phyloP scores from a whole-genome alignment of 192 early-diverging fungal species.

The Lobosporangium transversale region DNA sequence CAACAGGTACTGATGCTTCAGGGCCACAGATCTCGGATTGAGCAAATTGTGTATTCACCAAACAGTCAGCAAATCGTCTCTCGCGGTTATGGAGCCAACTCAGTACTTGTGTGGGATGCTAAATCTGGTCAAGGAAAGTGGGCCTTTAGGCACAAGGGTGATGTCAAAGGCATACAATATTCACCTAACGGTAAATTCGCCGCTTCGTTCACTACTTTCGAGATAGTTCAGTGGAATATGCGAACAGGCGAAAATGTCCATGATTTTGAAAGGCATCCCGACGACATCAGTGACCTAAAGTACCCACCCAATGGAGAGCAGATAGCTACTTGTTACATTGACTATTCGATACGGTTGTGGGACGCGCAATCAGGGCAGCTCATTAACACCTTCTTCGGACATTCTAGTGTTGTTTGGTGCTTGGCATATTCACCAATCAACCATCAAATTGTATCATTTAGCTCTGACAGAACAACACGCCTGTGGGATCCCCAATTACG shows the following conservation, averaged over 20 bases:
- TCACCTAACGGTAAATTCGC: background rate
- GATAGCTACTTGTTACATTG: background rate
- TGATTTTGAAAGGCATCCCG: background rate
- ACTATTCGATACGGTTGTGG: background rate
- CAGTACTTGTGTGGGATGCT: background rate
- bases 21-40: background rate
- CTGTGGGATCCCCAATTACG: too few species aligned
- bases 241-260: too few species aligned
- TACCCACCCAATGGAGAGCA: background rate
- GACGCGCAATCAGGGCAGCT: background rate
- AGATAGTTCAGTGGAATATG: background rate
- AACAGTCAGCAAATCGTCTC: constrained; percentile 1
- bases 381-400: too few species aligned
- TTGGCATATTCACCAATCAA: too few species aligned
- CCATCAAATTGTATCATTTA: too few species aligned
- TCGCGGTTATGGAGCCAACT: background rate
- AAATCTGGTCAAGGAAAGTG: background rate
- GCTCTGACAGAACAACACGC: too few species aligned
- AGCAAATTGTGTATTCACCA: background rate
- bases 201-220: background rate
- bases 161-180: background rate
- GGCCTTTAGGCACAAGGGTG: background rate
- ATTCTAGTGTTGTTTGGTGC: too few species aligned
- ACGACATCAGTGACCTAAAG: background rate
- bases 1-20: background rate